A percentile compares a stretch with the other conserved stretches of the same genome.
phyloP scores from a whole-genome alignment of 2,329 filamentous ascomycete genomes.

The Chaetomium olivaceum region DNA sequence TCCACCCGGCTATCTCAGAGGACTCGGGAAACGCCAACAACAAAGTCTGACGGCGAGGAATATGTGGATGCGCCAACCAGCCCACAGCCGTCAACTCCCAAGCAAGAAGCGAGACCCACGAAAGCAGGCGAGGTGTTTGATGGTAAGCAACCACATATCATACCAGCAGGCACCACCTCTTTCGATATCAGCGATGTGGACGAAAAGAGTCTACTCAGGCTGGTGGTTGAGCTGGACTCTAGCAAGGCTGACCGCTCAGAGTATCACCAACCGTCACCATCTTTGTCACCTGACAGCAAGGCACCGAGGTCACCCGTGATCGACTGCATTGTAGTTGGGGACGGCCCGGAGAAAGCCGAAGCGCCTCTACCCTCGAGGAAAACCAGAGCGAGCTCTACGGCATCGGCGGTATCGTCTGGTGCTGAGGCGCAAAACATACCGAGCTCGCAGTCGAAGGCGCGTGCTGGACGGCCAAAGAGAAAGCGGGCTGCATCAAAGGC shows the following conservation, averaged over 20 bases:
- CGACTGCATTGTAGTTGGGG: slow-evolving; percentile 40
- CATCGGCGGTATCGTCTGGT: slow-evolving; percentile 19
- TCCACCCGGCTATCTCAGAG: slow-evolving; percentile 27
- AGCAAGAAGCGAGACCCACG: slow-evolving; percentile 31
- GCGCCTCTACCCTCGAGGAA: slow-evolving; percentile 20
- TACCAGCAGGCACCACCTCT: slow-evolving; percentile 33
- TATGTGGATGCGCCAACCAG: slow-evolving; percentile 54
- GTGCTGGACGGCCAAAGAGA: slow-evolving; percentile 34
- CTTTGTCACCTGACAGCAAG: slow-evolving; percentile 37
- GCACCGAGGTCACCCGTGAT: slow-evolving; percentile 15
- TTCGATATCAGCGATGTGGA: slow-evolving; percentile 48
- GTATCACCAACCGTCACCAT: slow-evolving; percentile 31
- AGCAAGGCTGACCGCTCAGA: slow-evolving; percentile 38
- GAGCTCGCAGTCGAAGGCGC: slow-evolving; percentile 28
- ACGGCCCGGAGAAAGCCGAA: slow-evolving; percentile 29
- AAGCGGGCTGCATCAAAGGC: slow-evolving; percentile 35
- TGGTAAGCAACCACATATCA: slow-evolving; percentile 1
- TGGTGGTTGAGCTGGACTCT: slow-evolving; percentile 53
- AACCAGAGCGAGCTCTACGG: slow-evolving; percentile 21
- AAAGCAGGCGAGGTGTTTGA: slow-evolving; percentile 19
- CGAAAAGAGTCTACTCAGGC: slow-evolving; percentile 49
- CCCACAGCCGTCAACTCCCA: slow-evolving; percentile 39
- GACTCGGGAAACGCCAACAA: slow-evolving; percentile 40
- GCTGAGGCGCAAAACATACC: slow-evolving; percentile 20
- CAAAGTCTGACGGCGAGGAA: slow-evolving; percentile 47